A percentile compares a stretch with the other conserved stretches of the same genome.
Evolutionary conservation across 352 stramenopile genomes (phyloP).

Genomic region (Pythium insidiosum): DNA sequence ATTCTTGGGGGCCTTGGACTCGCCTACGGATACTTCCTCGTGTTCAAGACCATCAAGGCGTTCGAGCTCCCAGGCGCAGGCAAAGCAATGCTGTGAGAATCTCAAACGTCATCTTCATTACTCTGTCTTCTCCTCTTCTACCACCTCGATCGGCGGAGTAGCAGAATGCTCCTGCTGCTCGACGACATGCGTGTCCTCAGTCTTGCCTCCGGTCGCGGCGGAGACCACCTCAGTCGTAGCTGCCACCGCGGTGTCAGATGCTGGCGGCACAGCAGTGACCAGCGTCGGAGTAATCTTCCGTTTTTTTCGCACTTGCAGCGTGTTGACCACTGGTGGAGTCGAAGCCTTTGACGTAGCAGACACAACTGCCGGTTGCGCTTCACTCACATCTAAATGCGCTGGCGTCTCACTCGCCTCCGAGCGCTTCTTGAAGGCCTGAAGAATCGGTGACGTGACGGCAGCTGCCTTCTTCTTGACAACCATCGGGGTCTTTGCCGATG

Average conservation of each 20-base stretch:
- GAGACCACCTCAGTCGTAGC: too few species aligned
- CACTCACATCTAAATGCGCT: too few species aligned
- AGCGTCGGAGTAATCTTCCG: constrained; percentile 57
- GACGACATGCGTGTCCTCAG: too few species aligned
- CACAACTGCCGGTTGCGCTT: too few species aligned
- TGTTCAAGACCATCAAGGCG: constrained; percentile 85
- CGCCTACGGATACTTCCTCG: constrained; percentile 79
- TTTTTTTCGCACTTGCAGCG: constrained; percentile 79
- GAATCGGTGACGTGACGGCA: constrained; percentile 8
- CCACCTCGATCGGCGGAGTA: too few species aligned
- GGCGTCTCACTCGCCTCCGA: too few species aligned
- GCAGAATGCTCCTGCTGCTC: too few species aligned
- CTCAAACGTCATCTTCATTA: too few species aligned
- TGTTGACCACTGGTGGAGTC: constrained; percentile 36
- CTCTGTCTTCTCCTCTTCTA: too few species aligned
- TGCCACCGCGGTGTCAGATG: not conserved
- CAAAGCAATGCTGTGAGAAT: constrained; percentile 43
- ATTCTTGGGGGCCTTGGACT: constrained; percentile 50
- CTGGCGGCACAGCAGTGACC: constrained; percentile 14
- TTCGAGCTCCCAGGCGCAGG: constrained; percentile 72
- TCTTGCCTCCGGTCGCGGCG: too few species aligned
- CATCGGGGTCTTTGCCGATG: constrained; percentile 11
- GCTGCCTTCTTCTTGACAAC: constrained; percentile 14
- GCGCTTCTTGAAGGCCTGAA: constrained; percentile 16
- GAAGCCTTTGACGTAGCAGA: not conserved